Evolutionary conservation across 177 flowering plant species (phyloP).

Genomic region (Telopea speciosissima): DNA sequence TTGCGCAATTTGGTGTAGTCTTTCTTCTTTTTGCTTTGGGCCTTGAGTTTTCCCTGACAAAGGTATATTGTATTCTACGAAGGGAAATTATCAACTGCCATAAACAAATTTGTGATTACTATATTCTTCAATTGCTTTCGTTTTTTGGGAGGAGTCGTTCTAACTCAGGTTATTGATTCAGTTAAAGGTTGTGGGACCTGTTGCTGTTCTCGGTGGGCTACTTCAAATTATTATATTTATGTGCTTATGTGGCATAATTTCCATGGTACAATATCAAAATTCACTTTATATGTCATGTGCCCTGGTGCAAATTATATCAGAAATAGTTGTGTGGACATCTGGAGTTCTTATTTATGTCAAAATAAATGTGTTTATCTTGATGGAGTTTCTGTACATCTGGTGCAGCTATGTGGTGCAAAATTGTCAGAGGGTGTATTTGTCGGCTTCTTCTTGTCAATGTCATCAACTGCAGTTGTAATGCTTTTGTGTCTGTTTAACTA

Average conservation of each 20-base stretch:
- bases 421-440: conserved; percentile 91
- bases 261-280: conserved; percentile 44
- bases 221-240: conserved; percentile 78
- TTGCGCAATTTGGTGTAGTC: conserved; percentile 98
- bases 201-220: conserved; percentile 92
- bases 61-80: conserved; percentile 40
- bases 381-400: conserved; percentile 6
- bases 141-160: conserved; percentile 4
- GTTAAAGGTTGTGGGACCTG: conserved; percentile 94
- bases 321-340: neutral
- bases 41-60: conserved; percentile 85
- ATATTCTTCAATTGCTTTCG: neutral
- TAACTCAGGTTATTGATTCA: conserved; percentile 26
- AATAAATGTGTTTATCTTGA: conserved; percentile 12
- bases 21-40: conserved; percentile 98
- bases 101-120: neutral
- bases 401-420: conserved; percentile 85
- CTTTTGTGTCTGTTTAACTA: conserved; percentile 7
- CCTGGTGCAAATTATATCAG: no score
- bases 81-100: neutral
- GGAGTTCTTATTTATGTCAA: neutral
- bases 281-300: neutral
- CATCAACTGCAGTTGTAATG: conserved; percentile 93
- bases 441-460: conserved; percentile 90
- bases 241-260: conserved; percentile 61